Evolutionary conservation across 495 filamentous ascomycete species (phyloP), one percentile per base, ranked within the genome.

Genomic region (Daldinia caldariorum): DNA sequence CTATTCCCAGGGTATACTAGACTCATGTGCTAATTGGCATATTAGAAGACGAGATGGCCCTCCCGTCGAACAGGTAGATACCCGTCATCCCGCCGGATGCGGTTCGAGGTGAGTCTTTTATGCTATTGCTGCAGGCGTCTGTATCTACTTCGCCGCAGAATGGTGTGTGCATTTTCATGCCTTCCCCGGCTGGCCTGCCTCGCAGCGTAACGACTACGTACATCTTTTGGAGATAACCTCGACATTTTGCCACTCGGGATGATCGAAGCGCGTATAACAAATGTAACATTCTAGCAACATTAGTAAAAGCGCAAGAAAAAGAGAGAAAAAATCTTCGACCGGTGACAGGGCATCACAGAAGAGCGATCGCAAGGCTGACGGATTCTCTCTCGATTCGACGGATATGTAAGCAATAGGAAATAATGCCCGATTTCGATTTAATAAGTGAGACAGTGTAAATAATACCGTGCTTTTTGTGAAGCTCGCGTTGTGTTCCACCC

Each of bases 1-100:
- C 22, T 51, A 51, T 63, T 50, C 58, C 47, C 55, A 29, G 22
- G 39, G 63, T 32, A 67, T 47, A 37, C 8, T 55, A 61, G 22
- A 55, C 63, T 66, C 55, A 50, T 59, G 59, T 67, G 69, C 59
- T 57, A 63, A 43, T 55, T 56, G 9, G 39, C 58, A 59, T 47
- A 62, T 22, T 53, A 31, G 43, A 22, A 47, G 43, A 47, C 16
- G 18, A 12, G 43, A 6, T 4, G 20, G 10, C 3, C 53, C 63
- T 57, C 69, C 58, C 58, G 32, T 58, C 20, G 39, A 10, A 10
- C 53, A 58, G 37, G 39, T 39, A 50, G 31, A 43, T 18, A 13
- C 47, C n/a, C 31, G 43, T 57, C 34, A 22, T 51, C 57, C 65
- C 57, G 26, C 56, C 51, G 61, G 67, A 65, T 65, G 56, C 60